phyloP scores from a whole-genome alignment of 495 filamentous ascomycete genomes.

The Xylaria acuta region DNA sequence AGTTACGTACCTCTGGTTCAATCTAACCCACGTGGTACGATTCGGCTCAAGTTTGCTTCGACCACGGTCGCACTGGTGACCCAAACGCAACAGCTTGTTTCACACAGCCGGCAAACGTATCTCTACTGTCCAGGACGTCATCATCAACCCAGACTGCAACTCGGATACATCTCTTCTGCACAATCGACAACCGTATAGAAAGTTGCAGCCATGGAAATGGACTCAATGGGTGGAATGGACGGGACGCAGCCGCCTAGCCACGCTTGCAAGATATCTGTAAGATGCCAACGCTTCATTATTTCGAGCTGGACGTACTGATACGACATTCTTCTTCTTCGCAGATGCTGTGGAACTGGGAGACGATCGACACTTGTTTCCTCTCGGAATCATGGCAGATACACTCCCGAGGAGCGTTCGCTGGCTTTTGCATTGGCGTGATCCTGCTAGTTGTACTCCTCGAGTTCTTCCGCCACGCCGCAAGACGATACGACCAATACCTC shows the following conservation, averaged over 20 bases:
- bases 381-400: conserved; percentile 68
- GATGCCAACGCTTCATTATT: not conserved
- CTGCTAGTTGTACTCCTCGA: conserved; percentile 68
- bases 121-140: not conserved
- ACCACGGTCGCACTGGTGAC: not conserved
- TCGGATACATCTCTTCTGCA: not conserved
- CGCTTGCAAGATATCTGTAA: conserved; percentile 6
- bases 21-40: no score
- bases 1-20: not conserved
- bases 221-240: not conserved
- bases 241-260: not conserved
- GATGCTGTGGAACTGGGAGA: conserved; percentile 85
- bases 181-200: not conserved
- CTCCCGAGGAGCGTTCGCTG: conserved; percentile 67
- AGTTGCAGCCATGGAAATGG: not conserved
- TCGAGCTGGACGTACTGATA: not conserved
- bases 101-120: not conserved
- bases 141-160: not conserved
- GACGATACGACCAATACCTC: conserved; percentile 68
- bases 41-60: not conserved
- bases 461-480: conserved; percentile 62
- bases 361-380: conserved; percentile 74
- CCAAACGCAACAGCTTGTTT: not conserved
- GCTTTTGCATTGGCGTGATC: conserved; percentile 72
- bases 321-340: conserved; percentile 28